These are phyloP conservation scores for Hypoxylon intermedium DNA, from an alignment of 495 filamentous ascomycete genomes.

Conservation along the genomic window DNA sequence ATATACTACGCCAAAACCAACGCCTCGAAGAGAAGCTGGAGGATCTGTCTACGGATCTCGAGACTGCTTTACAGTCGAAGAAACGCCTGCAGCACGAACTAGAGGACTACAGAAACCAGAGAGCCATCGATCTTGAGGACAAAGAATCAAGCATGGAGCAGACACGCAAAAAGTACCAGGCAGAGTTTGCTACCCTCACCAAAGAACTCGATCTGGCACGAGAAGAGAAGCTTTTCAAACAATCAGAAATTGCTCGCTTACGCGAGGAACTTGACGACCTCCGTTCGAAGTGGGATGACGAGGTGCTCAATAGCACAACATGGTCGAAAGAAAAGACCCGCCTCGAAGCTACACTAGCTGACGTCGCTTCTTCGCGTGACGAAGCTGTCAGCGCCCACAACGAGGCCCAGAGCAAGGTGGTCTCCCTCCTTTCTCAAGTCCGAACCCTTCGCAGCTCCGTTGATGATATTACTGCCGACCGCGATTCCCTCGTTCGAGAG, in stretches of 20 bases:
- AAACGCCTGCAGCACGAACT: constrained; percentile 97
- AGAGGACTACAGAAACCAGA: constrained; percentile 93
- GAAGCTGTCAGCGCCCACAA: constrained; percentile 93
- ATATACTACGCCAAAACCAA: constrained; percentile 87
- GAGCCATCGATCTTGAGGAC: constrained; percentile 95
- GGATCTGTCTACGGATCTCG: constrained; percentile 88
- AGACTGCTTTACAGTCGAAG: constrained; percentile 85
- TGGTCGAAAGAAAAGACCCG: constrained; percentile 98
- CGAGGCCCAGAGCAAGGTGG: constrained; percentile 91
- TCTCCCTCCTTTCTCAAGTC: constrained; percentile 89
- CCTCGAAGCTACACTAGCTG: constrained; percentile 87
- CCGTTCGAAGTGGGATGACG: constrained; percentile 96
- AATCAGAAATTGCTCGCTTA: constrained; percentile 72
- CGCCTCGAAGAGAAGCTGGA: constrained; percentile 89
- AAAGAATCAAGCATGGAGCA: constrained; percentile 97
- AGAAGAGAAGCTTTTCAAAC: constrained; percentile 74
- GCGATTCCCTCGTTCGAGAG: constrained; percentile 84
- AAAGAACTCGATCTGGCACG: constrained; percentile 92
- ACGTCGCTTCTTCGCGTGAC: constrained; percentile 86
- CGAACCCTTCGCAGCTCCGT: constrained; percentile 80
- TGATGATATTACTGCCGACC: constrained; percentile 85
- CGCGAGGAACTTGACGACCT: constrained; percentile 95
- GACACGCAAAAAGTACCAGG: constrained; percentile 95
- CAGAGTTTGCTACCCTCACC: constrained; percentile 85
- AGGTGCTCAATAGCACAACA: constrained; percentile 95